Evolutionary conservation across 1,139 yeast species (phyloP), one percentile per base, ranked within the genome.

Genomic region (Hyphopichia wangnamkhiaoensis): DNA sequence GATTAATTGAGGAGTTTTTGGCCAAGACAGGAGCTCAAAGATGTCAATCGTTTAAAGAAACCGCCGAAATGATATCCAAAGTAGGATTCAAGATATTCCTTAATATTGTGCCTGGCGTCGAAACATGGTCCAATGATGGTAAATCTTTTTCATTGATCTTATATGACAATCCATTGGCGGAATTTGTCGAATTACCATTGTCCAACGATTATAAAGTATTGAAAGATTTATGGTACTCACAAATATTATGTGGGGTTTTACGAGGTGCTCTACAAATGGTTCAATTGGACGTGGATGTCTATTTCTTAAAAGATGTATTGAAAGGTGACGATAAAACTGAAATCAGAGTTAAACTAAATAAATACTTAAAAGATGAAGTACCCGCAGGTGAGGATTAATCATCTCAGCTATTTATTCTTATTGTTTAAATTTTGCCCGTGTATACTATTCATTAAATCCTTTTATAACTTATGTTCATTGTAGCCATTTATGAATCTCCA

Each of bases 211-310:
- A 82, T 29, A 76, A 76, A 46, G 87, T 94, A 3, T 68, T 69
- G 42, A 78, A 76, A 48, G 90, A 86, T 52, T 68, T 93, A 41
- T 93, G 98, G 98, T 93, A 90, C 57, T 86, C 95, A 2, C 95
- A 93, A 56, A 76, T 93, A 3, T 67, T 90, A 29, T 87, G 94
- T 49, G 99, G 99, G 13, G 94, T 93, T 2, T 65, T 93, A 39
- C 76, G 89, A 41, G 98, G 98, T 3, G 93, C 96, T 0, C 66
- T 93, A 41, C 96, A 91, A 54, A 91, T 91, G 98, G 96, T 93
- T 2, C 98, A 93, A 58, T 68, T 93, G 53, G 96, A 91, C 46
- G 91, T 91, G 40, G 96, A 91, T 43, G 90, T 84, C 3, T 71
- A 68, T 51, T 93, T 91, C 59, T 78, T 88, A 3, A 80, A 83